Evolutionary conservation across 2,329 filamentous ascomycete species (phyloP).

Genomic region (Colletotrichum coccodes): DNA sequence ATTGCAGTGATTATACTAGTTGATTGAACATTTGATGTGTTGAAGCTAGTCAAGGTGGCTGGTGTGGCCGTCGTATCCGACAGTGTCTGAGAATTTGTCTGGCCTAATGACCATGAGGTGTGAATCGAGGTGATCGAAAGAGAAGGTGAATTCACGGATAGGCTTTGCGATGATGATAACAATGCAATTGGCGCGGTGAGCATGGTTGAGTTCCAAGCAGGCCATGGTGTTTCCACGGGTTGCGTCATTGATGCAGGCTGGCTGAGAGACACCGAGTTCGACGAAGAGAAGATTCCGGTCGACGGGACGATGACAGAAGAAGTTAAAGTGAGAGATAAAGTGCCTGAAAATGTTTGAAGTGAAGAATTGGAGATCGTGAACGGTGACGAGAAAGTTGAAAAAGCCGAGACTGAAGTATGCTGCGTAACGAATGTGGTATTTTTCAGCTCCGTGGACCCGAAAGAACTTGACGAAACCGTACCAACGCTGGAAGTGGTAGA

Average conservation of each 20-base stretch:
- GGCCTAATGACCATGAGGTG: neutral
- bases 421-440: neutral
- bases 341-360: neutral
- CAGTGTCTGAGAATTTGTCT: neutral
- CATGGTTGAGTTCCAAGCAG: constrained; percentile 20
- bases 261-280: neutral
- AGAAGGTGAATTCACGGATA: neutral
- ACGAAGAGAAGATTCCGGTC: neutral
- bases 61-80: neutral
- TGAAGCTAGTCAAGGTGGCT: neutral
- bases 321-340: neutral
- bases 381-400: neutral
- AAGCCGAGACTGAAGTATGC: neutral
- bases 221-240: constrained; percentile 15
- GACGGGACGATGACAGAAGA: neutral
- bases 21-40: neutral
- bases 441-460: neutral
- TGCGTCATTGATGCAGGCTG: constrained; percentile 1
- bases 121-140: neutral
- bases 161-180: neutral
- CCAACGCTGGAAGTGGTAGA: neutral
- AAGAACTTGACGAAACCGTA: neutral
- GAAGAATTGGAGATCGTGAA: constrained; percentile 9
- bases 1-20: neutral
- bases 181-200: neutral